Evolutionary conservation across 139 green algal species (phyloP), one percentile per base, ranked within the genome.

Genomic region (Picochlorum sp.): DNA sequence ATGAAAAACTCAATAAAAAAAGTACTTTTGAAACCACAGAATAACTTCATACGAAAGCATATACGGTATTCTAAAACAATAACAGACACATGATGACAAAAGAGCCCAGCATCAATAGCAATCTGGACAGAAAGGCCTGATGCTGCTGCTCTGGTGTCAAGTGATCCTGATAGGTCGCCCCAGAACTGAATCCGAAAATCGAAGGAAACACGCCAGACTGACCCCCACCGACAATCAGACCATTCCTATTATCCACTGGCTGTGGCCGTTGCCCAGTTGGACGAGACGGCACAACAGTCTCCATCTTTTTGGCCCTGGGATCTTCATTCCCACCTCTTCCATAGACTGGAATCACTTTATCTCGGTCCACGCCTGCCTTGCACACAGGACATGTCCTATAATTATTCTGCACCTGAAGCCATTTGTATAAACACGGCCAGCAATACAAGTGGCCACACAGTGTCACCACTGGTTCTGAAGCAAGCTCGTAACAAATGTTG

Each of bases 401-500:
- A 41, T 77, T 72, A 34, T 45, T 78, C 52, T 88, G 81, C 49
- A 91, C 68, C 55, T 92, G 84, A 68, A 96, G 81, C 89, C 89
- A 96, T 41, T 83, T 72, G 65, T 90, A 96, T 6, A 98, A 66
- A 78, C 92, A 98, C 0, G 85, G 79, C 92, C 92, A 98, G 77
- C 92, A 98, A 70, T 90, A 98, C 2, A 98, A 77, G 68, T 98
- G 92, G 4, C 91, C 92, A 68, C 92, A 98, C 2, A 94, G 74
- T 21, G 92, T 98, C 13, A 98, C 88, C 6, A 98, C 85, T 4
- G 92, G 92, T 49, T 97, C 86, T 34, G 84, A 80, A 0, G 89
- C 85, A 3, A 95, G 45, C 31, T 97, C 92, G 31, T 96, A 75
- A 70, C 91, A 97, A n/a, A 97, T 91, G 70, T 98, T 97, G 79